Evolutionary conservation across 345 rosid genomes (phyloP).

Genomic region (Aquilaria yunnanensis): DNA sequence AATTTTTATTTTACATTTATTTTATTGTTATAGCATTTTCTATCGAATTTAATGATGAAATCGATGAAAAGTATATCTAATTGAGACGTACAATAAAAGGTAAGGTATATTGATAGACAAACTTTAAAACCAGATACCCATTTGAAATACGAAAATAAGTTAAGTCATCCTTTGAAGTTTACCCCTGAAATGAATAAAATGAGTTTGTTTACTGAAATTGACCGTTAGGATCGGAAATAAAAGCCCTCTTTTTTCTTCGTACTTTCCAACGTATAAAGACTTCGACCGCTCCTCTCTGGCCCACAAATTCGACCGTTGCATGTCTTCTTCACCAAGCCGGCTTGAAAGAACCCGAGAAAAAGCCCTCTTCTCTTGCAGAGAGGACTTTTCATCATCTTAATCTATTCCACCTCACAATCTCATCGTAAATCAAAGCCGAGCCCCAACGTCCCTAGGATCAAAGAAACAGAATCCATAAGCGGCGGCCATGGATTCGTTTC

Average conservation of each 20-base stretch:
- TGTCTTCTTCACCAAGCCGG: conserved; percentile 11
- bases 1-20: too few relatives aligned
- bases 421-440: conserved; percentile 3
- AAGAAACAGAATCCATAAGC: background rate
- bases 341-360: conserved; percentile 4
- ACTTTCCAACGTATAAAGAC: too few relatives aligned
- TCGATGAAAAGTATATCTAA: too few relatives aligned
- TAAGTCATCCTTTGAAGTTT: too few relatives aligned
- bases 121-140: too few relatives aligned
- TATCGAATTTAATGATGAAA: too few relatives aligned
- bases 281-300: conserved; percentile 14
- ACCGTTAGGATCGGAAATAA: background rate
- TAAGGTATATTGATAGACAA: too few relatives aligned
- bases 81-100: too few relatives aligned
- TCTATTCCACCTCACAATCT: conserved; percentile 1
- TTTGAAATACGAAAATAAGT: too few relatives aligned
- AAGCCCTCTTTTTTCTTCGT: too few relatives aligned
- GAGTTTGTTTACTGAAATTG: background rate
- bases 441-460: background rate
- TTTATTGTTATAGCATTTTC: too few relatives aligned
- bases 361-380: conserved; percentile 19
- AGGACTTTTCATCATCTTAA: conserved; percentile 14
- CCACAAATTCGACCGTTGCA: conserved; percentile 46
- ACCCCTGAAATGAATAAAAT: too few relatives aligned
- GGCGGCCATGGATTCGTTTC: conserved; percentile 58